Evolutionary conservation across 805 yeast genomes (phyloP).

Genomic region (Ogataea pini): DNA sequence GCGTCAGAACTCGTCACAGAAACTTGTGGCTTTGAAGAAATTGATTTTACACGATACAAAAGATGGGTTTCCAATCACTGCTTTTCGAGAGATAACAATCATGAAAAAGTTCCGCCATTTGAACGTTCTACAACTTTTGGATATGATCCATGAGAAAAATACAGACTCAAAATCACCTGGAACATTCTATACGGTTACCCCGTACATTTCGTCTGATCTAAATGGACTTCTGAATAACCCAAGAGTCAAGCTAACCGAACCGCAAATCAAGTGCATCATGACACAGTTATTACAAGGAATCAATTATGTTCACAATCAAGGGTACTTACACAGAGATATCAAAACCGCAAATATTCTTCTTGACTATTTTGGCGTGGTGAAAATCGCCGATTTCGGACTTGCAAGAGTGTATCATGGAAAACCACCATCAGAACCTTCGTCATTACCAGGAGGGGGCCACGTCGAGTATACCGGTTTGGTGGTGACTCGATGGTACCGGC

Average conservation of each 20-base stretch:
- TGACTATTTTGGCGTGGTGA: slow-evolving; percentile 72
- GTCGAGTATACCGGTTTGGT: slow-evolving; percentile 63
- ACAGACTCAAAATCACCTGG: slow-evolving; percentile 32
- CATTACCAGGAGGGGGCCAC: slow-evolving; percentile 54
- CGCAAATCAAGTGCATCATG: slow-evolving; percentile 83
- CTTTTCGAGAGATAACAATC: slow-evolving; percentile 86
- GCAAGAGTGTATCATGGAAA: slow-evolving; percentile 61
- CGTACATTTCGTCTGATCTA: slow-evolving; percentile 89
- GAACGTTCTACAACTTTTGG: slow-evolving; percentile 75
- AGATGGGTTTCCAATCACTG: slow-evolving; percentile 91
- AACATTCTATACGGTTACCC: slow-evolving; percentile 80
- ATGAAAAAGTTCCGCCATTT: slow-evolving; percentile 67
- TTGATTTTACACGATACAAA: slow-evolving; percentile 75
- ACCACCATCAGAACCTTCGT: slow-evolving; percentile 25
- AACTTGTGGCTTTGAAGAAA: slow-evolving; percentile 83
- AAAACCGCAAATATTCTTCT: slow-evolving; percentile 94
- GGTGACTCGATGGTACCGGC: slow-evolving; percentile 96
- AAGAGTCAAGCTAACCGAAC: slow-evolving; percentile 52
- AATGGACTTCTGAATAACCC: slow-evolving; percentile 89
- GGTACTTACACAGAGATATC: slow-evolving; percentile 82
- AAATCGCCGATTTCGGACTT: slow-evolving; percentile 94
- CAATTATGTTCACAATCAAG: slow-evolving; percentile 67
- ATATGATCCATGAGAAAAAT: slow-evolving; percentile 64
- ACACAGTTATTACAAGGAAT: slow-evolving; percentile 77
- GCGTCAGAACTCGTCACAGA: slow-evolving; percentile 48